Conservation (phyloP, 768 basidiomycete species). For the Pulveroboletus sp. region DNA sequence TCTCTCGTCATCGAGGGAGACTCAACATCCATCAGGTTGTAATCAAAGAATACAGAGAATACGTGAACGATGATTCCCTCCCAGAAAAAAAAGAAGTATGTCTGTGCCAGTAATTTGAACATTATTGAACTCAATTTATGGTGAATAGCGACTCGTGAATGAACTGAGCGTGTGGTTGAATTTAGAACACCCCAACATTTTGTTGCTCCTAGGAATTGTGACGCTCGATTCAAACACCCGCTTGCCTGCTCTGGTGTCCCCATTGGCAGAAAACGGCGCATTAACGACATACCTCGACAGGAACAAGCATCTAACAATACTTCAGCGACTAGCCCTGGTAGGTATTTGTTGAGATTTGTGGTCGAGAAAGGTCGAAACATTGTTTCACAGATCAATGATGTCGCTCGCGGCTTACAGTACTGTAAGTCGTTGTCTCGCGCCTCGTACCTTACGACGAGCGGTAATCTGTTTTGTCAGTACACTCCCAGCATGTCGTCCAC, state of each 20-base stretch:
- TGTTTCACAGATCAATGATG: not conserved
- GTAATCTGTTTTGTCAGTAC: not conserved
- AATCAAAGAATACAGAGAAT: not conserved
- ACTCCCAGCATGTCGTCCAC: too few relatives aligned
- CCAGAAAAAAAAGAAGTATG: not conserved
- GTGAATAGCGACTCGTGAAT: not conserved
- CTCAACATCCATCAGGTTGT: not conserved
- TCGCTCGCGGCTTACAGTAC: not conserved
- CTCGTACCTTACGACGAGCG: not conserved
- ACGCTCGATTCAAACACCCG: not conserved
- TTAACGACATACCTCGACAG: not conserved
- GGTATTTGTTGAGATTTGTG: not conserved
- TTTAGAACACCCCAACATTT: too few relatives aligned
- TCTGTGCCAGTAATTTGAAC: too few relatives aligned
- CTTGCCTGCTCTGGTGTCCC: constrained; percentile 1
- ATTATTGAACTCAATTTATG: not conserved
- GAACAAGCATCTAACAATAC: not conserved
- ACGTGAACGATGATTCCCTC: not conserved
- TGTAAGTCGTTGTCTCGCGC: not conserved
- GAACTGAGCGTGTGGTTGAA: not conserved
- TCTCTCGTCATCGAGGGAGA: not conserved
- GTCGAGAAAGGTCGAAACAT: not conserved
- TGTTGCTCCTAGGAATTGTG: not conserved
- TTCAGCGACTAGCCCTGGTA: not conserved
- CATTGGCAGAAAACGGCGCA: not conserved